Percentiles rank a stretch among this genome's conserved stretches.
Evolutionary conservation across 106 monocot genomes (phyloP).

Genomic region (Dioscorea zingiberensis): DNA sequence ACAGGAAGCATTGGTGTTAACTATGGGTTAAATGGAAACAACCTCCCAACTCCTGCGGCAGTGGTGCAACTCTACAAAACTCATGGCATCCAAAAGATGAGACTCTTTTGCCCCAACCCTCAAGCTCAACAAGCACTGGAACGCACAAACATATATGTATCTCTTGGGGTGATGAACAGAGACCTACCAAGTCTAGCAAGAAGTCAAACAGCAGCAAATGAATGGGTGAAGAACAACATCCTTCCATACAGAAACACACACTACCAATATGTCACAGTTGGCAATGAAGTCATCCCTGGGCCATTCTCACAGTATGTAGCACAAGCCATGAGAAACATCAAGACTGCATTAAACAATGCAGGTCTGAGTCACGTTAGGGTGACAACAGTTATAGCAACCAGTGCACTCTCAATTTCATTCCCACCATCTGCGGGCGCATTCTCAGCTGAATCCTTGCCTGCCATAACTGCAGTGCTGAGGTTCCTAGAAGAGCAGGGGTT

Average conservation of each 20-base stretch:
- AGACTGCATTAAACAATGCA: constrained; percentile 16
- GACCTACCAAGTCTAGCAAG: constrained; percentile 10
- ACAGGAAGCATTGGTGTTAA: constrained; percentile 14
- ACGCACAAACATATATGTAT: constrained; percentile 13
- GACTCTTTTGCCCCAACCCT: constrained; percentile 14
- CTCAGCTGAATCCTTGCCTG: neutral
- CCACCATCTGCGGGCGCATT: constrained; percentile 14
- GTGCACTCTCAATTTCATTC: constrained; percentile 1
- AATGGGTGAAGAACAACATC: constrained; percentile 10
- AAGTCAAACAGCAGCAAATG: neutral
- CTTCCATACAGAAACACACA: neutral
- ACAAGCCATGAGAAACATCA: constrained; percentile 36
- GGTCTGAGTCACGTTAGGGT: constrained; percentile 12
- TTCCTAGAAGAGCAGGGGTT: neutral
- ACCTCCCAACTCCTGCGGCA: constrained; percentile 7
- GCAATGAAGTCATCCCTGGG: constrained; percentile 47
- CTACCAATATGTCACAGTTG: constrained; percentile 31
- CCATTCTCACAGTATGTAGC: constrained; percentile 16
- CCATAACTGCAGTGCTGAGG: constrained; percentile 15
- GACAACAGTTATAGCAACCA: constrained; percentile 1
- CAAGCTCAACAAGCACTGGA: constrained; percentile 1
- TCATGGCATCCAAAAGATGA: constrained; percentile 2
- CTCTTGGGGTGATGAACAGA: constrained; percentile 11
- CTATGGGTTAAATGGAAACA: constrained; percentile 13
- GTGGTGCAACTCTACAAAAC: constrained; percentile 12